Evolutionary conservation across 768 basidiomycete species (phyloP).

Genomic region (Agaricus blazei): DNA sequence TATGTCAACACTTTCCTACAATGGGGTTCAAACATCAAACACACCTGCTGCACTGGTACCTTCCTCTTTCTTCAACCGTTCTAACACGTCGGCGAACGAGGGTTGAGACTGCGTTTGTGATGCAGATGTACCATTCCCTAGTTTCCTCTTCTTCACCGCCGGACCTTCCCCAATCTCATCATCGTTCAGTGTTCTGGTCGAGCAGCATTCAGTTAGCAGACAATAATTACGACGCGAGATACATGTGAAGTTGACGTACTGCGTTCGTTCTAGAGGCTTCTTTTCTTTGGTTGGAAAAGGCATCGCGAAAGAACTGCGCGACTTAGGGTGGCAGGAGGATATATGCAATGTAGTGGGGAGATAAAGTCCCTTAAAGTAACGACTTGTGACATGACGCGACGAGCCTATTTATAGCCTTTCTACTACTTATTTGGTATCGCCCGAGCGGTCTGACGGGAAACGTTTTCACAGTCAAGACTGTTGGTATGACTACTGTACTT

Average conservation of each 20-base stretch:
- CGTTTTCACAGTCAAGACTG: no score
- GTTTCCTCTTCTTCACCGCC: constrained; percentile 50
- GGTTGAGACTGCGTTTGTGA: constrained; percentile 32
- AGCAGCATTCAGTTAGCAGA: not conserved
- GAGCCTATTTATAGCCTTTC: not conserved
- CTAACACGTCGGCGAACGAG: constrained; percentile 59
- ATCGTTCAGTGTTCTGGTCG: constrained; percentile 19
- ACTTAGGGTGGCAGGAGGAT: not conserved
- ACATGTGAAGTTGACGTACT: constrained; percentile 20
- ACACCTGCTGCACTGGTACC: constrained; percentile 35
- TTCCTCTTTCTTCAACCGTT: constrained; percentile 52
- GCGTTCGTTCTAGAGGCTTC: constrained; percentile 22
- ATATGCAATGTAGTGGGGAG: no score
- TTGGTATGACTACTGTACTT: no score
- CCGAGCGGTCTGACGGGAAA: no score
- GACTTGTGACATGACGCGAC: not conserved
- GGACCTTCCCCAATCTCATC: constrained; percentile 30
- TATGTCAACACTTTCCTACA: not conserved
- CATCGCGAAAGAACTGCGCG: constrained; percentile 9
- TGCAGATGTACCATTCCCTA: constrained; percentile 32
- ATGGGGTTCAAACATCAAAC: constrained; percentile 13
- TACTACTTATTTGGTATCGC: no score
- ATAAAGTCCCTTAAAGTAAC: no score
- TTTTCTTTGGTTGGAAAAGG: constrained; percentile 23
- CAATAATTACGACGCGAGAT: constrained; percentile 16